Evolutionary conservation across 768 basidiomycete genomes (phyloP).

Genomic region (Rhizopogon sp.): DNA sequence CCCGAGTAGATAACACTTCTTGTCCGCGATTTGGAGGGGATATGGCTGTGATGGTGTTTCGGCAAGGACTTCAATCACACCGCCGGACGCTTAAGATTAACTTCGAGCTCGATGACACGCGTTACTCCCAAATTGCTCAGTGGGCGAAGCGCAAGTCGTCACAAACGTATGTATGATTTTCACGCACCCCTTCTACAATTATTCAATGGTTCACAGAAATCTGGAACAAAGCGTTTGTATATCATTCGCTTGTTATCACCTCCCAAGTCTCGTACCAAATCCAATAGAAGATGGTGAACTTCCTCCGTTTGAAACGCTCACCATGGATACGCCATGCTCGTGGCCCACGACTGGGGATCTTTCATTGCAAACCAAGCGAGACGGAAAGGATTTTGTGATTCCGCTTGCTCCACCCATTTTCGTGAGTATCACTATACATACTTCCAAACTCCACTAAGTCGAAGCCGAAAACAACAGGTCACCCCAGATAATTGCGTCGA

Average conservation of each 20-base stretch:
- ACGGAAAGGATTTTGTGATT: slow-evolving; percentile 7
- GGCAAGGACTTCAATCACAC: slow-evolving; percentile 13
- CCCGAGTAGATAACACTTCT: not conserved
- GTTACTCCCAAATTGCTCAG: slow-evolving; percentile 21
- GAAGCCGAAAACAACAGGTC: slow-evolving; percentile 24
- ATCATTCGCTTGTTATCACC: slow-evolving; percentile 41
- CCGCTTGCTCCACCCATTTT: slow-evolving; percentile 25
- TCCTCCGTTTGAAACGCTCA: slow-evolving; percentile 14
- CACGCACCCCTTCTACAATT: not conserved
- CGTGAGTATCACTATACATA: slow-evolving; percentile 28
- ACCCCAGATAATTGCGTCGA: slow-evolving; percentile 48
- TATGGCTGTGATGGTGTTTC: slow-evolving; percentile 15
- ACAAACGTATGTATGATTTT: slow-evolving; percentile 25
- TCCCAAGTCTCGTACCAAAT: slow-evolving; percentile 16
- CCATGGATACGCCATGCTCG: slow-evolving; percentile 25
- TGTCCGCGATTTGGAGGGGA: slow-evolving; percentile 9
- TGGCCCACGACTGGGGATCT: slow-evolving; percentile 37
- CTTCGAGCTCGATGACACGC: slow-evolving; percentile 24
- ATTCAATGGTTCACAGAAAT: slow-evolving; percentile 20
- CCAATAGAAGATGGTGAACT: slow-evolving; percentile 9
- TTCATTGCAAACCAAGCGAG: slow-evolving; percentile 10
- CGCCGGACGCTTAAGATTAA: slow-evolving; percentile 11
- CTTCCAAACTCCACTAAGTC: not conserved
- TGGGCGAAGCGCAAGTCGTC: slow-evolving; percentile 32
- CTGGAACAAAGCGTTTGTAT: slow-evolving; percentile 35